phyloP scores from a whole-genome alignment of 1,284 basidiomycete genomes.

The Inonotus obliquus region DNA sequence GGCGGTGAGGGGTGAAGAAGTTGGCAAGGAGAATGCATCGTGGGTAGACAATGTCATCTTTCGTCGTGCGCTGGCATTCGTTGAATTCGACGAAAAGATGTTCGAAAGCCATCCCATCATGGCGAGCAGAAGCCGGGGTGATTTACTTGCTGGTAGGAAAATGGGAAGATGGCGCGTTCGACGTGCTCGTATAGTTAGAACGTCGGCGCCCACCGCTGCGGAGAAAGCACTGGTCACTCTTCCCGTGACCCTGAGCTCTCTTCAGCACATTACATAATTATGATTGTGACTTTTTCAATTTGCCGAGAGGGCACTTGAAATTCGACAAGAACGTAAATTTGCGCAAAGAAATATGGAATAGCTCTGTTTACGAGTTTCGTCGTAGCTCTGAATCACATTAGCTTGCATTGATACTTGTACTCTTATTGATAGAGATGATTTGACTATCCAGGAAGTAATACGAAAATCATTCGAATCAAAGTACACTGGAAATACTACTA shows the following conservation, averaged over 20 bases:
- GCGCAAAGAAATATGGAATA: neutral
- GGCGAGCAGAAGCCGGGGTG: neutral
- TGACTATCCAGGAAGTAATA: too few species aligned
- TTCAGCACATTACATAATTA: neutral
- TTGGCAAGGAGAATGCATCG: constrained; percentile 75
- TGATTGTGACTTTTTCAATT: neutral
- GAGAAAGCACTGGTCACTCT: neutral
- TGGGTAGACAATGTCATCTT: constrained; percentile 67
- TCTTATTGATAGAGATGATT: too few species aligned
- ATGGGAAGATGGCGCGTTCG: neutral
- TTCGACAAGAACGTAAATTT: neutral
- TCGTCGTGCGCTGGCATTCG: constrained; percentile 42
- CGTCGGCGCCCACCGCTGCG: neutral
- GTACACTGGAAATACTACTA: too few species aligned
- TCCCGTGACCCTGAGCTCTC: neutral
- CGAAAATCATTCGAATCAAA: too few species aligned
- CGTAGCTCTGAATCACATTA: too few species aligned
- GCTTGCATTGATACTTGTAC: too few species aligned
- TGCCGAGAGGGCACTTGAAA: neutral
- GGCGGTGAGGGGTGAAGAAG: constrained; percentile 55
- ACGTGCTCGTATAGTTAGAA: constrained; percentile 1
- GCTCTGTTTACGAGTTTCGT: too few species aligned
- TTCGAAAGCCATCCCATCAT: constrained; percentile 68
- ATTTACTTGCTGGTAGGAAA: neutral
- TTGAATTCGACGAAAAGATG: constrained; percentile 48